Conservation (phyloP, 2,329 filamentous ascomycete genomes). For the Sclerotinia spermophila region DNA sequence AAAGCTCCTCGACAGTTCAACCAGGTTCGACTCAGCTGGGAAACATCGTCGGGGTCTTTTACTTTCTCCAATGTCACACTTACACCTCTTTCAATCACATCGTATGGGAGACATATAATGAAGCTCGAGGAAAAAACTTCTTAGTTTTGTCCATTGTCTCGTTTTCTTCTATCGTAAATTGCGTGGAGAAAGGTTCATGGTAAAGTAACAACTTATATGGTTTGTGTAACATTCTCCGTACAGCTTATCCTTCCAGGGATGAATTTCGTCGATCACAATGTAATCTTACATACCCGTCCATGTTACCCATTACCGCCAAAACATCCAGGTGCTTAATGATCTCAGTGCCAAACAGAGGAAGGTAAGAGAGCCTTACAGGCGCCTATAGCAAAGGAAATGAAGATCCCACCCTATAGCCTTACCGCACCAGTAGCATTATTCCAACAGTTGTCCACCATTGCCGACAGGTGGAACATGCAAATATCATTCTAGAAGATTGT, state of each 20-base stretch:
- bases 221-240: background rate
- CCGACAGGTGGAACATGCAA: constrained; percentile 3
- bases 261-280: too few relatives aligned
- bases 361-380: background rate
- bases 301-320: background rate
- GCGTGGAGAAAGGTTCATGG: background rate
- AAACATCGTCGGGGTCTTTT: too few relatives aligned
- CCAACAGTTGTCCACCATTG: background rate
- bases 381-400: background rate
- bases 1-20: background rate
- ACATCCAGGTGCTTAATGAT: background rate
- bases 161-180: background rate
- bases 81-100: background rate
- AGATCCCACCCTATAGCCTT: background rate
- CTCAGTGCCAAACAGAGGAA: background rate
- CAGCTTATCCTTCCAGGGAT: background rate
- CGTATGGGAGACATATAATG: background rate
- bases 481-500: background rate
- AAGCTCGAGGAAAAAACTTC: background rate
- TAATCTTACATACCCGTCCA: too few relatives aligned
- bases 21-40: background rate
- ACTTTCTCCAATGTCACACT: background rate
- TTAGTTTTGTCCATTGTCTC: background rate
- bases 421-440: background rate
- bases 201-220: background rate